These are phyloP conservation scores for Mycena rosella DNA, from an alignment of 768 basidiomycete genomes.

Conservation along the genomic window DNA sequence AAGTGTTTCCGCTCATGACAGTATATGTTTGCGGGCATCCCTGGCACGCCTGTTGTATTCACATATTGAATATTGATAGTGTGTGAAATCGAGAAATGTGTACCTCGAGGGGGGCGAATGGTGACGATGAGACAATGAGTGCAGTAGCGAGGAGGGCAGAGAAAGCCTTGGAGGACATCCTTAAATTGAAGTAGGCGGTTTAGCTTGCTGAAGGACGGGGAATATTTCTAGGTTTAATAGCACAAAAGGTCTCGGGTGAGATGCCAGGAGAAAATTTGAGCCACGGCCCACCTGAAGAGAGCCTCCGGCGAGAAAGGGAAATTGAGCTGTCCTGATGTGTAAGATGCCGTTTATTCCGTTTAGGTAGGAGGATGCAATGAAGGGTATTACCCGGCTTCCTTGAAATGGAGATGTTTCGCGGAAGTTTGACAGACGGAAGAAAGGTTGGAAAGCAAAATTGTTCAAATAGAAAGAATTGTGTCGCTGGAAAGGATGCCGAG, in stretches of 20 bases:
- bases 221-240: constrained; percentile 17
- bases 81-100: constrained; percentile 5
- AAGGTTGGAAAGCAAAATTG: constrained; percentile 4
- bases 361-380: neutral
- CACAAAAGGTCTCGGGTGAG: constrained; percentile 6
- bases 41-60: constrained; percentile 20
- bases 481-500: neutral
- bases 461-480: constrained; percentile 7
- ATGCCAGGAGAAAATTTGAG: constrained; percentile 8
- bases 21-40: constrained; percentile 21
- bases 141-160: constrained; percentile 22
- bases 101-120: constrained; percentile 21
- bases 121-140: constrained; percentile 19
- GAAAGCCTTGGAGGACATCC: constrained; percentile 21
- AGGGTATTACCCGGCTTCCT: constrained; percentile 8
- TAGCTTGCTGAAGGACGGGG: constrained; percentile 11
- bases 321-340: neutral
- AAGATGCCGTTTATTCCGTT: neutral
- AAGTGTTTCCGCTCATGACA: no score
- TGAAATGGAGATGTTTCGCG: constrained; percentile 13
- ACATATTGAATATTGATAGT: neutral
- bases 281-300: neutral
- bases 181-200: constrained; percentile 12
- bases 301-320: no score
- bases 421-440: neutral